Conservation (phyloP, 495 filamentous ascomycete species). For the Corynascus novoguineensis region DNA sequence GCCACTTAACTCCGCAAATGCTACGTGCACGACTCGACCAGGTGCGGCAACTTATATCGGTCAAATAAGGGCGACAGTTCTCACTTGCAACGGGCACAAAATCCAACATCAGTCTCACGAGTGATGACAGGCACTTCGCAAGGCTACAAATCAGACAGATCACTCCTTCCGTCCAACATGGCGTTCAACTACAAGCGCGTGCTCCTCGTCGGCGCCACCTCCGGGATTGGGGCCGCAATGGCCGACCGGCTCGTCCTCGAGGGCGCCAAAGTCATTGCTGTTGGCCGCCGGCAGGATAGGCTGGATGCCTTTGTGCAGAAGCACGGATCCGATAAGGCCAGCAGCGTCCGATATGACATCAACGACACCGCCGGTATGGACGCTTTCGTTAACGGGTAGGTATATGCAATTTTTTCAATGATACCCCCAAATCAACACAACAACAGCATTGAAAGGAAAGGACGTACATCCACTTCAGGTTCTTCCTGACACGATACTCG, state of each 20-base stretch:
- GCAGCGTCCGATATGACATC: not conserved
- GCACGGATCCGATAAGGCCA: slow-evolving; percentile 4
- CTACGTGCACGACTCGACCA: no score
- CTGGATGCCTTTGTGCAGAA: slow-evolving; percentile 10
- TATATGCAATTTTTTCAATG: not conserved
- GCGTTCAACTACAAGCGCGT: slow-evolving; percentile 10
- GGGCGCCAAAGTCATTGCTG: slow-evolving; percentile 8
- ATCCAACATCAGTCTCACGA: no score
- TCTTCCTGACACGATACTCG: not conserved
- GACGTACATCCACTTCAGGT: no score
- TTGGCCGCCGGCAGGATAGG: slow-evolving; percentile 7
- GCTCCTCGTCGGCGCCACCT: slow-evolving; percentile 6
- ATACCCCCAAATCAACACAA: no score
- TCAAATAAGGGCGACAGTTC: no score
- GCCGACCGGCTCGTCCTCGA: slow-evolving; percentile 5
- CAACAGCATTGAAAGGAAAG: no score
- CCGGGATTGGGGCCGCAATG: slow-evolving; percentile 1
- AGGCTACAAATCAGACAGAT: no score
- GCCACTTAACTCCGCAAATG: no score
- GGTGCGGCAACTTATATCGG: no score
- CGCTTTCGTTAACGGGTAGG: slow-evolving; percentile 1
- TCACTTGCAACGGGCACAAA: no score
- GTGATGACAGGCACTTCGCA: no score
- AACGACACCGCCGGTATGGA: not conserved
- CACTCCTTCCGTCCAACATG: no score